Base-by-base conservation (phyloP, 257 asterid species). In the Lithospermum erythrorhizon region DNA sequence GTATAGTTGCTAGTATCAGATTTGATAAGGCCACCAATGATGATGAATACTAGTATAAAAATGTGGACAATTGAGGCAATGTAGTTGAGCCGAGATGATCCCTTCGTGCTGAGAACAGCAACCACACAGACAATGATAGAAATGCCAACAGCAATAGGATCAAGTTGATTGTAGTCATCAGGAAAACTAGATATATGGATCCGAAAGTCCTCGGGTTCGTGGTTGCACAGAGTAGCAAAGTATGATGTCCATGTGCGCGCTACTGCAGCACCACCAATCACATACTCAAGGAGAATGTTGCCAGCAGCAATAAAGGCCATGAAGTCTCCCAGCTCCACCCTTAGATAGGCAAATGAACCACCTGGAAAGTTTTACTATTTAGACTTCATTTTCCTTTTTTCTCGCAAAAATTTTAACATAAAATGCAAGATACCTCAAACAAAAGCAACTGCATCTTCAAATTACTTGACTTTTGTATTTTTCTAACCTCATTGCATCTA, bases 181-280 rank as follows among this genome's bases (percentile, higher is more conserved):
- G 84, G 55, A 19, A 89, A 66, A 30, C 59, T 53, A 14, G 65
- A 53, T 0, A 59, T 86, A 1, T 54, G 61, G 74, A 87, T 59
- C 9, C 95, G 95, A 53, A 89, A 79, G 0, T 71, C 64, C 0
- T 55, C 68, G 0, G 89, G 74, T 4, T 78, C 53, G 37, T 76
- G 77, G 61, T 72, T 67, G 63, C 71, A 66, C 21, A 90, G 88
- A 0, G 96, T 83, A 51, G 96, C 96, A 18, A 85, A 74, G 78
- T 90, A 90, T 61, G 96, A 87, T 21, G 97, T 90, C 96, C 96
- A 90, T 0, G 96, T 55, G 8, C 97, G 94, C 5, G 97, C 82
- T 30, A 90, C 97, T 1, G 95, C 97, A 3, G 96, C 97, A 2
- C 90, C 83, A 49, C 87, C 78, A 21, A 90, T 78, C 0, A 79